Evolutionary conservation across 2,329 filamentous ascomycete genomes (phyloP), one percentile per base, ranked within the genome.

Genomic region (Alternaria arbusti): DNA sequence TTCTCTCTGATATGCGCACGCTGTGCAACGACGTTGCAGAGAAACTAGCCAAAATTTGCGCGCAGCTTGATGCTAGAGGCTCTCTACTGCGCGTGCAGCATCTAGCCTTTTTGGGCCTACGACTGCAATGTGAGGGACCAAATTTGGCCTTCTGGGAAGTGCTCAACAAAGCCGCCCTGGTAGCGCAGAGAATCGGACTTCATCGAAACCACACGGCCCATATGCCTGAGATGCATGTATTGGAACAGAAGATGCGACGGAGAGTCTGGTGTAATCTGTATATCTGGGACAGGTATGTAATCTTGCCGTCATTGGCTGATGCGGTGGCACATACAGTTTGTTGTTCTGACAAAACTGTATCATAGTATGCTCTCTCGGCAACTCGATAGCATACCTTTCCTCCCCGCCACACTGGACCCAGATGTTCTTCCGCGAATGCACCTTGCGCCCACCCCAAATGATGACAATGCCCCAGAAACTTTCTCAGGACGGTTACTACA

Each of bases 201-300:
- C 57, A 54, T 43, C 43, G 61, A 49, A 30, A 47, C 2, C 30
- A 25, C 44, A 17, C 57, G 11, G 32, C n/a, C 10, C 54, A 22
- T n/a, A 58, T 43, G 43, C 54, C 54, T 12, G 54, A 26, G 23
- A 59, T 62, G 54, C 46, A 61, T 47, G 61, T 59, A n/a, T 47
- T 67, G 8, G 61, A 67, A 20, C 57, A 61, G 50, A 58, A 67
- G 43, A 64, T 67, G 23, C 49, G 55, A 30, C 50, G 57, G 40
- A 55, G 64, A 49, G 46, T 57, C 22, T 64, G 57, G 20, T 67
- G 61, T 43, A 64, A 59, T 26, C 54, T 67, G n/a, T 64, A 67
- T 43, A 61, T 61, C 36, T 67, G 61, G 64, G 61, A 67, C 50
- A 62, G 46, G 57, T 61, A 47, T n/a, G n/a, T n/a, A n/a, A n/a